These are phyloP conservation scores for Sclerotiophoma versabilis DNA, from an alignment of 2,329 filamentous ascomycete genomes.

Conservation along the genomic window DNA sequence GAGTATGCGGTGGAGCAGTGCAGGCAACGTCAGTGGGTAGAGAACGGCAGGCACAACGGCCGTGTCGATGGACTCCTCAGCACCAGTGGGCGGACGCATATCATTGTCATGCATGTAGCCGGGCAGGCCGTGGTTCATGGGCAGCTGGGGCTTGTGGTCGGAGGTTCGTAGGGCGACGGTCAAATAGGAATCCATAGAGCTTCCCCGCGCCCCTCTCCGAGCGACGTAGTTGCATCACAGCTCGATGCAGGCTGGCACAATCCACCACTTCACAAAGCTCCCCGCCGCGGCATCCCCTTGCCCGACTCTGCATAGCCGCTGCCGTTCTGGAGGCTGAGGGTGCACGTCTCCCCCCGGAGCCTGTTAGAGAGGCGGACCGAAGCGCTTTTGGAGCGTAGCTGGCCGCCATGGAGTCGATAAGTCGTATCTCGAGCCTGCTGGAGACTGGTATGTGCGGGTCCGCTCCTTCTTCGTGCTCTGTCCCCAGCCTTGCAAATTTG, in stretches of 20 bases:
- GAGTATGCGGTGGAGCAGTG: slow-evolving; percentile 70
- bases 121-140: neutral
- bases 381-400: slow-evolving; percentile 20
- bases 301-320: slow-evolving; percentile 36
- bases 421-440: slow-evolving; percentile 89
- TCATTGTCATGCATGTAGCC: slow-evolving; percentile 3
- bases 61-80: slow-evolving; percentile 18
- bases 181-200: slow-evolving; percentile 11
- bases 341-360: neutral
- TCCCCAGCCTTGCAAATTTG: slow-evolving; percentile 5
- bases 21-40: slow-evolving; percentile 48
- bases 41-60: slow-evolving; percentile 47
- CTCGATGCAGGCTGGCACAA: slow-evolving; percentile 32
- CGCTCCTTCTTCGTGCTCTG: slow-evolving; percentile 2
- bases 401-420: slow-evolving; percentile 87
- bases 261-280: slow-evolving; percentile 29
- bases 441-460: slow-evolving; percentile 74
- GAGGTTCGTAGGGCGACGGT: neutral
- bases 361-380: slow-evolving; percentile 23
- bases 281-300: slow-evolving; percentile 23
- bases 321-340: slow-evolving; percentile 21
- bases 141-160: slow-evolving; percentile 1
- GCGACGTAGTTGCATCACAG: slow-evolving; percentile 17
- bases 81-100: neutral
- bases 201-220: slow-evolving; percentile 10